A percentile compares a stretch with the other conserved stretches of the same genome.
These are phyloP conservation scores for Terfezia boudieri DNA, from an alignment of 495 filamentous ascomycete genomes.

Conservation along the genomic window DNA sequence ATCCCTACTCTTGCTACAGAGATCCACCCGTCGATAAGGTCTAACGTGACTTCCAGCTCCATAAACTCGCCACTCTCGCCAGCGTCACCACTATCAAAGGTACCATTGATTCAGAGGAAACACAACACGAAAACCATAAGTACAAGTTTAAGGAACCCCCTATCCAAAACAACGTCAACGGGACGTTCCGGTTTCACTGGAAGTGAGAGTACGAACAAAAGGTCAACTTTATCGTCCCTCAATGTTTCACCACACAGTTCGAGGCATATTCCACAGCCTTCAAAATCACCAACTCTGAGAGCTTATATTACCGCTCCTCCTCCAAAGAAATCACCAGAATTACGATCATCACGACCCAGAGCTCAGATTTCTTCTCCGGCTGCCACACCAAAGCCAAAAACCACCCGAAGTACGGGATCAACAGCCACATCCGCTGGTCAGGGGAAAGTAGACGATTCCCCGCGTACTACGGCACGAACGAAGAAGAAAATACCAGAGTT, in stretches of 20 bases:
- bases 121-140: too few relatives aligned
- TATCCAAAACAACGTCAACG: too few relatives aligned
- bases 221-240: constrained; percentile 4
- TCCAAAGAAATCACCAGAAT: constrained; percentile 31
- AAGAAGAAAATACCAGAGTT: constrained; percentile 22
- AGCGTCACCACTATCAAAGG: neutral
- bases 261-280: constrained; percentile 15
- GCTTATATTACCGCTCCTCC: constrained; percentile 44
- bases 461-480: neutral
- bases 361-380: neutral
- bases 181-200: too few relatives aligned
- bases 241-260: constrained; percentile 16
- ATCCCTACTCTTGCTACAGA: too few relatives aligned
- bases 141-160: too few relatives aligned
- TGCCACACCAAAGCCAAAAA: constrained; percentile 13
- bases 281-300: constrained; percentile 30
- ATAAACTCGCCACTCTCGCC: neutral
- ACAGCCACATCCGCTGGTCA: neutral
- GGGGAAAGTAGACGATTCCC: neutral
- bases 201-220: neutral
- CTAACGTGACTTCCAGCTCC: too few relatives aligned
- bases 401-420: neutral
- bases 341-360: constrained; percentile 12
- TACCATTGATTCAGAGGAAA: neutral
- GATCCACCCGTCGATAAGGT: too few relatives aligned